Conservation (phyloP, 805 yeast species). For the Metschnikowia drakensbergensis region DNA sequence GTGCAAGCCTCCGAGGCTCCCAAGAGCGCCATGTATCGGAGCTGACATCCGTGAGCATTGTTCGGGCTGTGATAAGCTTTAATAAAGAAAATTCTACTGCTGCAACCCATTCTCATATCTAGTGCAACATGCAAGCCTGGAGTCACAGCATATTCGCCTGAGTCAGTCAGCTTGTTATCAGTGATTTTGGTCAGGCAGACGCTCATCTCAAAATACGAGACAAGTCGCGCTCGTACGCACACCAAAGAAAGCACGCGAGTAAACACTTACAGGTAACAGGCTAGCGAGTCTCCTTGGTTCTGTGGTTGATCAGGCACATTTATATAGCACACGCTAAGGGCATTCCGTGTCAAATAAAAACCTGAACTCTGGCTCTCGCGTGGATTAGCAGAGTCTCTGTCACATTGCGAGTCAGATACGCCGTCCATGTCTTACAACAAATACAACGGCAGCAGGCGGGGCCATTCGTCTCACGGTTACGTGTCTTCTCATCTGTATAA, state of each 20-base stretch:
- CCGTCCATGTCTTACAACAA: slow-evolving; percentile 3
- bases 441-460: slow-evolving; percentile 2
- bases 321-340: neutral
- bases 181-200: neutral
- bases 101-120: too few species aligned
- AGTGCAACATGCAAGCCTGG: too few species aligned
- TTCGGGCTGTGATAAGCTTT: too few species aligned
- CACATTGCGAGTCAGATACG: neutral
- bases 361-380: neutral
- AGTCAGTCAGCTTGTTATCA: neutral
- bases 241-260: slow-evolving; percentile 1
- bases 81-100: too few species aligned
- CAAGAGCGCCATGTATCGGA: too few species aligned
- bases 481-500: neutral
- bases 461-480: neutral
- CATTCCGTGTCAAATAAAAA: neutral
- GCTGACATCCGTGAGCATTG: too few species aligned
- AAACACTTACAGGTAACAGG: neutral
- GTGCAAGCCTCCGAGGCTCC: too few species aligned
- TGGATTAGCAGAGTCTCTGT: neutral
- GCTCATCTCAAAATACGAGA: neutral
- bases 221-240: slow-evolving; percentile 4
- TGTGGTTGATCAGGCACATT: neutral
- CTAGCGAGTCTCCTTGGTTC: neutral
- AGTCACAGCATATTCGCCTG: too few species aligned